These are phyloP conservation scores for Leersia perrieri DNA, from an alignment of 176 grass and related monocot genomes.

Conservation along the genomic window DNA sequence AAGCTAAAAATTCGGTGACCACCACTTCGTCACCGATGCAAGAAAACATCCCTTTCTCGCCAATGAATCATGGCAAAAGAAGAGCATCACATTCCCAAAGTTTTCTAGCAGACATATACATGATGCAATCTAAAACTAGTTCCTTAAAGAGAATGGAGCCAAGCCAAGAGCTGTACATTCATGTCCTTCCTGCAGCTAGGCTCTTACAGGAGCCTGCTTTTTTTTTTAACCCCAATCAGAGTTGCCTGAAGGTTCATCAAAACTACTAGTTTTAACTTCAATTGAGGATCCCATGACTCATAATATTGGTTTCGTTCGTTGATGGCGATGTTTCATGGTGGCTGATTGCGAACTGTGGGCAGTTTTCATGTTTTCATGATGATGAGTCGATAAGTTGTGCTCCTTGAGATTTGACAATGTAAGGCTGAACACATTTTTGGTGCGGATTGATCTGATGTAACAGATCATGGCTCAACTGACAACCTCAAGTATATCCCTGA, in stretches of 20 bases:
- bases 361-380: not conserved
- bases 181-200: not conserved
- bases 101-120: not conserved
- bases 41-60: not conserved
- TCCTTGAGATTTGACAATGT: not conserved
- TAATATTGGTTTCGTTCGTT: not conserved
- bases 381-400: not conserved
- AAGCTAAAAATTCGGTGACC: not conserved
- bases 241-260: constrained; percentile 9
- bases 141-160: not conserved
- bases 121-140: not conserved
- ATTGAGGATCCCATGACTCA: not conserved
- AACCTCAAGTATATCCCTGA: constrained; percentile 40
- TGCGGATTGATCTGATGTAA: not conserved
- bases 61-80: not conserved
- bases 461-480: constrained; percentile 12
- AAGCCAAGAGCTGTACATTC: constrained; percentile 3
- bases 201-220: not conserved
- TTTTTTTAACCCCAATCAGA: constrained; percentile 11
- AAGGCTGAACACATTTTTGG: not conserved
- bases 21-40: not conserved
- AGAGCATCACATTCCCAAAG: not conserved
- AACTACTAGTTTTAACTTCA: not conserved
- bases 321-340: not conserved
- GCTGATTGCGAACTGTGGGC: not conserved